Percentiles rank a stretch among this genome's conserved stretches.
These are phyloP conservation scores for Volvariella surrecta DNA, from an alignment of 1,284 basidiomycete species.

Conservation along the genomic window DNA sequence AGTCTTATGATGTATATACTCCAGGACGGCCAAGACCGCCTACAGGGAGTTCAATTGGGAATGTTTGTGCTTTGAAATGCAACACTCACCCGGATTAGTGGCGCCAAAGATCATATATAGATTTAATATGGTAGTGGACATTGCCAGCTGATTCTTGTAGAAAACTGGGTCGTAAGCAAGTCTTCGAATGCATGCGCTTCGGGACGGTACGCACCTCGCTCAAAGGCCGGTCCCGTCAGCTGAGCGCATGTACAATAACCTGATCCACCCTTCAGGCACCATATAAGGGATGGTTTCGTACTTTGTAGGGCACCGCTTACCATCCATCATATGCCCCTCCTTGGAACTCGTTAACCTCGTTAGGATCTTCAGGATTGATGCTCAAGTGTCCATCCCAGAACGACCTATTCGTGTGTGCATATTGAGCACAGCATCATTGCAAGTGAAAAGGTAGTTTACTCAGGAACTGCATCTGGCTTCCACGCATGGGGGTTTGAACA, in stretches of 20 bases:
- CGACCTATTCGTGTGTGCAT: conserved; percentile 15
- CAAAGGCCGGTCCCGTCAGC: conserved; percentile 31
- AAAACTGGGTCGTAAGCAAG: conserved; percentile 25
- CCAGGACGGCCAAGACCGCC: conserved; percentile 34
- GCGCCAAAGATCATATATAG: conserved; percentile 44
- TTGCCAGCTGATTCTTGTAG: conserved; percentile 39
- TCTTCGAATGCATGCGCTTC: no score
- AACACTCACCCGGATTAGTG: conserved; percentile 40
- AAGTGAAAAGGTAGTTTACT: conserved; percentile 17
- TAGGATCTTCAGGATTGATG: conserved; percentile 29
- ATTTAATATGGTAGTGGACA: conserved; percentile 37
- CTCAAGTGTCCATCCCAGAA: conserved; percentile 30
- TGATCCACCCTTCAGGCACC: conserved; percentile 24
- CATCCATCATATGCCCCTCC: conserved; percentile 46
- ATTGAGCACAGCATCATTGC: background rate
- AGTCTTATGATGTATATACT: conserved; percentile 42
- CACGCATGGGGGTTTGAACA: conserved; percentile 42
- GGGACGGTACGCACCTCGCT: conserved; percentile 22
- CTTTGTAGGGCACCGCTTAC: conserved; percentile 17
- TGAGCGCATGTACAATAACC: conserved; percentile 28
- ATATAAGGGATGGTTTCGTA: background rate
- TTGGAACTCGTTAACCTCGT: conserved; percentile 40
- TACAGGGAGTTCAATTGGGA: no score
- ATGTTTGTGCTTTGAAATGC: no score
- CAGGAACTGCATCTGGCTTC: conserved; percentile 33